phyloP scores from a whole-genome alignment of 2,329 filamentous ascomycete species.

The Orbilia ellipsospora region DNA sequence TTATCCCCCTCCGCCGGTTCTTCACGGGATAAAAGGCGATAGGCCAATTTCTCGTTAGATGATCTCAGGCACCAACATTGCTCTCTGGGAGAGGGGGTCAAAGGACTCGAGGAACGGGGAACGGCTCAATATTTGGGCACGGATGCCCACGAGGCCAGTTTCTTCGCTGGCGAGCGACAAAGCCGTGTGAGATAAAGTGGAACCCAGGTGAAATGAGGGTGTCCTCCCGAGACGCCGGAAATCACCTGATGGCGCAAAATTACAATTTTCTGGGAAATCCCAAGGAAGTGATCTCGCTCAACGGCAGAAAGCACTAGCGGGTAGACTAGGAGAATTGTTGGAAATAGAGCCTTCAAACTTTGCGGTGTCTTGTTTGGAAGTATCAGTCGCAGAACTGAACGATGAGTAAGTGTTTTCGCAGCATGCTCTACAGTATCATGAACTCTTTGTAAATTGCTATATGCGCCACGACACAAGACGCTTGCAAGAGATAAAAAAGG shows the following conservation, averaged over 20 bases:
- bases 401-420: too few relatives aligned
- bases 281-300: constrained; percentile 20
- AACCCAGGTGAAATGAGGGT: constrained; percentile 50
- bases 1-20: constrained; percentile 7
- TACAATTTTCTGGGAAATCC: constrained; percentile 26
- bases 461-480: too few relatives aligned
- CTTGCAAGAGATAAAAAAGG: too few relatives aligned
- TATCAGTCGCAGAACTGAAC: too few relatives aligned
- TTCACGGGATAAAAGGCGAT: constrained; percentile 9
- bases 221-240: constrained; percentile 53
- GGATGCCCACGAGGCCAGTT: constrained; percentile 39
- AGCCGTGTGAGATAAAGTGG: constrained; percentile 28
- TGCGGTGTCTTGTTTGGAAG: too few relatives aligned
- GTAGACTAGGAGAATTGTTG: constrained; percentile 16
- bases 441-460: too few relatives aligned
- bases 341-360: neutral
- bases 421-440: too few relatives aligned
- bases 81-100: constrained; percentile 14
- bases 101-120: constrained; percentile 41
- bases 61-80: constrained; percentile 42
- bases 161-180: constrained; percentile 8
- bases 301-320: constrained; percentile 22
- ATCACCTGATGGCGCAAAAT: constrained; percentile 56
- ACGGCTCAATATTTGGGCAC: constrained; percentile 28
- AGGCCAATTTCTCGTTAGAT: constrained; percentile 22